Evolutionary conservation across 768 basidiomycete genomes (phyloP).

Genomic region (Boletus tomentosulus): DNA sequence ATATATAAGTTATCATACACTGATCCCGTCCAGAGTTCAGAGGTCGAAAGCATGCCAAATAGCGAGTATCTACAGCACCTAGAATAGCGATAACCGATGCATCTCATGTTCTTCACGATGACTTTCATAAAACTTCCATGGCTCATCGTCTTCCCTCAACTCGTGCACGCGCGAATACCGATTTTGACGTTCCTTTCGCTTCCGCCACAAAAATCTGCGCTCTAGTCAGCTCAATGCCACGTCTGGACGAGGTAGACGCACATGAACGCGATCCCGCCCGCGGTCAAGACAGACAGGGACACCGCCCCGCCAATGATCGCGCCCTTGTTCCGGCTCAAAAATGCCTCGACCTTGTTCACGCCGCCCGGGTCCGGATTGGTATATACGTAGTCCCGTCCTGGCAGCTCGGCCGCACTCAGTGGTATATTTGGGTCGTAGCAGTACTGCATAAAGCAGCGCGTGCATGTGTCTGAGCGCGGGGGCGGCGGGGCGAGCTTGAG

Average conservation of each 20-base stretch:
- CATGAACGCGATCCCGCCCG: conserved; percentile 32
- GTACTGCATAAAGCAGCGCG: conserved; percentile 59
- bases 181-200: conserved; percentile 13
- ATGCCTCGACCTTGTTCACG: conserved; percentile 37
- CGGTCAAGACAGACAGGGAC: conserved; percentile 41
- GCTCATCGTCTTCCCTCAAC: conserved; percentile 28
- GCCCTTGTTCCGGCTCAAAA: conserved; percentile 44
- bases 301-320: conserved; percentile 46
- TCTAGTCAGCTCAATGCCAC: neutral
- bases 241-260: conserved; percentile 16
- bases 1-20: neutral
- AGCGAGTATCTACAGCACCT: neutral
- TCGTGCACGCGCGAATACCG: conserved; percentile 24
- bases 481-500: conserved; percentile 33
- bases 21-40: neutral
- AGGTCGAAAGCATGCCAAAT: neutral
- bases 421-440: conserved; percentile 57
- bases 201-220: conserved; percentile 30
- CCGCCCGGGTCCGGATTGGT: conserved; percentile 55
- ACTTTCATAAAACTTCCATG: conserved; percentile 28
- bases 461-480: conserved; percentile 43
- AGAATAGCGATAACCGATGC: conserved; percentile 7
- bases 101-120: conserved; percentile 13
- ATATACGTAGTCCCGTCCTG: conserved; percentile 41
- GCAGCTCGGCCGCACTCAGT: conserved; percentile 45